Evolutionary conservation across 352 stramenopile genomes (phyloP).

Genomic region (Thalassiosira mediterranea): DNA sequence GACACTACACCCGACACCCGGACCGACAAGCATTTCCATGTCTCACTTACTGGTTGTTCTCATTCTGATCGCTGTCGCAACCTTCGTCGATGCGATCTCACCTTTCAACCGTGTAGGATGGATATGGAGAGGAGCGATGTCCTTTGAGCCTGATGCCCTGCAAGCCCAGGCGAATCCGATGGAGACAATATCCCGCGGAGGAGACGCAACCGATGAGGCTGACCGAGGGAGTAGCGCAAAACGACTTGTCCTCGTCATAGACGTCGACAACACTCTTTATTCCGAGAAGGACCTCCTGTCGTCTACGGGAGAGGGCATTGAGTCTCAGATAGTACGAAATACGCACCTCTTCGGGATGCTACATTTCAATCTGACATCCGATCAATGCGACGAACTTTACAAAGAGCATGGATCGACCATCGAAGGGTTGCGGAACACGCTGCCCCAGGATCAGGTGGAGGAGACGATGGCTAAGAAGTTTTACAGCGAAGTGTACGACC

Average conservation of each 20-base stretch:
- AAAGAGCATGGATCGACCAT: slow-evolving; percentile 79
- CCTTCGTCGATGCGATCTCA: too few relatives aligned
- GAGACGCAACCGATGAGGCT: too few relatives aligned
- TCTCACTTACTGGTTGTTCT: too few relatives aligned
- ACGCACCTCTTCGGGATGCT: slow-evolving; percentile 78
- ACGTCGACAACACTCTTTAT: slow-evolving; percentile 87
- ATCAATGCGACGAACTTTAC: slow-evolving; percentile 78
- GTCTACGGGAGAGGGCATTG: slow-evolving; percentile 51
- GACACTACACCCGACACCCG: too few relatives aligned
- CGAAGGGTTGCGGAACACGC: slow-evolving; percentile 71
- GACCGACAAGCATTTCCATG: too few relatives aligned
- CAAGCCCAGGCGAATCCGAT: too few relatives aligned
- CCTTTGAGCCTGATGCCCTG: too few relatives aligned
- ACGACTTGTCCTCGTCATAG: slow-evolving; percentile 83
- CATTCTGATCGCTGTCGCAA: too few relatives aligned
- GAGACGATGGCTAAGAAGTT: slow-evolving; percentile 57
- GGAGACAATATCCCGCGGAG: too few relatives aligned
- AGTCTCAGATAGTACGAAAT: slow-evolving; percentile 83
- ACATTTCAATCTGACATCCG: slow-evolving; percentile 69
- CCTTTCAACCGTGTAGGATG: too few relatives aligned
- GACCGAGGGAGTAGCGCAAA: too few relatives aligned
- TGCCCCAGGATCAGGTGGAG: slow-evolving; percentile 33
- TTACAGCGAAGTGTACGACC: slow-evolving; percentile 72
- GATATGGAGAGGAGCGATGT: too few relatives aligned
- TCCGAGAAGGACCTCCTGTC: slow-evolving; percentile 45